Evolutionary conservation across 805 yeast species (phyloP), one percentile per base, ranked within the genome.

Genomic region (Sugiyamaella valdiviana): DNA sequence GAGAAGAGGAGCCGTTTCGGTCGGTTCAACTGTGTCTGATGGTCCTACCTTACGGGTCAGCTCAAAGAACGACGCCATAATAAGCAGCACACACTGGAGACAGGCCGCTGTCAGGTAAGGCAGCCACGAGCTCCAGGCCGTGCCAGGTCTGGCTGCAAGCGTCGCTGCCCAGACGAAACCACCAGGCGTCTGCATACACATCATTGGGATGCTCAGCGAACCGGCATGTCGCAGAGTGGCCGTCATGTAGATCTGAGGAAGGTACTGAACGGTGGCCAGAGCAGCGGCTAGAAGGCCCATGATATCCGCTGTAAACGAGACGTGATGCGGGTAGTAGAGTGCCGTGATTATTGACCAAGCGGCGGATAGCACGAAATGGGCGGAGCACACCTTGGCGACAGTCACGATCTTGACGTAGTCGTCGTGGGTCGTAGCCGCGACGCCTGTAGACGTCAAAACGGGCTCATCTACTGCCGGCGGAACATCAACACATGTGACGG

Each of bases 131-230:
- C 91, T 82, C 95, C 95, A 87, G 52, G 78, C 78, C 1, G 91
- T 78, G 6, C 87, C 93, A 39, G 84, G 83, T 42, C 89, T 78
- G 51, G 77, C 63, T 47, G 78, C 83, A 45, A 87, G 68, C 1
- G 85, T 78, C n/a, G 78, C 72, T 2, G 93, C 77, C 85, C 91
- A 87, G 1, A 86, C 49, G 54, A 76, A 83, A 15, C 95, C 95
- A 14, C 96, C 96, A 0, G 96, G 96, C 16, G 95, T 85, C 63
- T 87, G 96, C 54, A 88, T 75, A 39, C 80, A 67, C 91, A 87
- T 84, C 88, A 85, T 85, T 5, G 80, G 76, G 9, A 85, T 70
- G 0, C 95, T 85, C 19, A 87, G 70, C 0, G 89, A 81, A 7
- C 95, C 96, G 0, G 95, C 82, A 54, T 81, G 89, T 58, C 83